Evolutionary conservation across 805 yeast genomes (phyloP), one percentile per base, ranked within the genome.

Genomic region (Teunomyces funiuensis): DNA sequence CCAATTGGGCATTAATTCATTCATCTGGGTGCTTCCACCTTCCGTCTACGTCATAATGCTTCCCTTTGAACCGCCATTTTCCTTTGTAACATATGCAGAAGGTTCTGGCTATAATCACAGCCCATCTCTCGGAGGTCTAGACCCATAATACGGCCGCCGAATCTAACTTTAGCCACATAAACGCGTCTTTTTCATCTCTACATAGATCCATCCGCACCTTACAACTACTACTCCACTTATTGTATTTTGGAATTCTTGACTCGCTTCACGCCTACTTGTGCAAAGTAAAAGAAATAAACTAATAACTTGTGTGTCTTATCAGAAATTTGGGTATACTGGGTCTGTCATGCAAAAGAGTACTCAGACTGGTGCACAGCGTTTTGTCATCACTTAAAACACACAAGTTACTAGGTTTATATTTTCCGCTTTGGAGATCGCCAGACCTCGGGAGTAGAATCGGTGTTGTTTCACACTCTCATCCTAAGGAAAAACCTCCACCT

Each of bases 321-420:
- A 70, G 75, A 65, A 59, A 63, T 67, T 62, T 70, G 73, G 74
- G 75, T 69, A 63, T 69, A 70, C 73, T 67, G 61, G 49, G 53
- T 58, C 63, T 57, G 59, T 70, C 75, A 70, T 69, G 57, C 48
- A 54, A 28, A 45, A 47, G 65, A 69, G 72, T 68, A 65, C 69
- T 70, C 75, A 68, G 75, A 69, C 74, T 70, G 75, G 75, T 70
- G 75, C 75, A 70, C 75, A 70, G 75, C 75, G 70, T 63, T 58
- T 65, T 66, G 73, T 70, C 73, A 53, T 70, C 75, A 65, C 43
- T 30, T 28, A 28, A 41, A 36, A 33, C 42, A 28, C 38, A 28
- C 39, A 31, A 31, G 34, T 16, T 31, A 18, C 37, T 10, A 23
- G 37, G 37, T 46, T 37, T 36, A 29, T 29, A 26, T 45, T 36